A percentile compares a stretch with the other conserved stretches of the same genome.
Evolutionary conservation across 2,329 filamentous ascomycete species (phyloP).

Genomic region (Botrytis squamosa): DNA sequence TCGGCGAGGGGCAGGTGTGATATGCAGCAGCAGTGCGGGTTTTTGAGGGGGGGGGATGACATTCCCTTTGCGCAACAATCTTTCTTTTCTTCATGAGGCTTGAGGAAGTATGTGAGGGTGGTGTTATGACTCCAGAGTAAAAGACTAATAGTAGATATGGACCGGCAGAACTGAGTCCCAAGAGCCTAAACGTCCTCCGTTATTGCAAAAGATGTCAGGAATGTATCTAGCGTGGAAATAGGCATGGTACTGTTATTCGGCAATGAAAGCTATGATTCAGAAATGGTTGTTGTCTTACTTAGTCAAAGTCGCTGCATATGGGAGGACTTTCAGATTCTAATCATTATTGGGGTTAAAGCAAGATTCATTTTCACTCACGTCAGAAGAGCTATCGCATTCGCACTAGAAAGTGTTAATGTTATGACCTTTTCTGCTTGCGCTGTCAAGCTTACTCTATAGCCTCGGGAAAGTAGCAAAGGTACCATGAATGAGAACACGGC

Average conservation of each 20-base stretch:
- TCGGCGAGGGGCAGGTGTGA: background rate
- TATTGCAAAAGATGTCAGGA: background rate
- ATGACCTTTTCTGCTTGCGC: background rate
- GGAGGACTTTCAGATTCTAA: fast-evolving
- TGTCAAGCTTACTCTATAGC: background rate
- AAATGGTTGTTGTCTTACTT: background rate
- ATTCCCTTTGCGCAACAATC: background rate
- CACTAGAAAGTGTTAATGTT: background rate
- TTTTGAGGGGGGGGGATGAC: background rate
- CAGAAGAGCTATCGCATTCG: background rate
- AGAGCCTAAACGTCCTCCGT: background rate
- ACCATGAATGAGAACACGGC: background rate
- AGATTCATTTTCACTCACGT: background rate
- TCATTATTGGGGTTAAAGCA: background rate
- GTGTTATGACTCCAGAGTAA: too few relatives aligned
- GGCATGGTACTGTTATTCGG: background rate
- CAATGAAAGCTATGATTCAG: background rate
- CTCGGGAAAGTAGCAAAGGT: background rate
- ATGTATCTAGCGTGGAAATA: background rate
- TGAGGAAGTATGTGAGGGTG: background rate
- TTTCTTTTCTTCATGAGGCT: background rate
- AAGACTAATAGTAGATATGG: background rate
- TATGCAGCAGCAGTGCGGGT: background rate
- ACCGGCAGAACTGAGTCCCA: background rate
- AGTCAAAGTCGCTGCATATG: background rate